These are phyloP conservation scores for Hymenoscyphus fraxineus DNA, from an alignment of 2,329 filamentous ascomycete species.

Conservation along the genomic window DNA sequence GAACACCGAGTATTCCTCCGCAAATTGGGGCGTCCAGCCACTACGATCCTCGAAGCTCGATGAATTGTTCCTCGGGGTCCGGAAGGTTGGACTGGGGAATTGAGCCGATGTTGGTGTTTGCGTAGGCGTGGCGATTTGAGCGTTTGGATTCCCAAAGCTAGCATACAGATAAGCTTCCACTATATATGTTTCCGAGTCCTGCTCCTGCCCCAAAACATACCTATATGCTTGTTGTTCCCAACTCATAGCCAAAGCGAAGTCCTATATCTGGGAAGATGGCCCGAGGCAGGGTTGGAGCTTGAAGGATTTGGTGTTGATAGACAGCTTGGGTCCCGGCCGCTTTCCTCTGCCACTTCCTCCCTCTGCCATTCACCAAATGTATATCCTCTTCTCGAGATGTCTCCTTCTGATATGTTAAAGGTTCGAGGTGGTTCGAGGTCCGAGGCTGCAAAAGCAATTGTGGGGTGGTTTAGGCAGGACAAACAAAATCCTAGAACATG, in stretches of 20 bases:
- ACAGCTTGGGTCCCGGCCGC: slow-evolving; percentile 7
- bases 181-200: neutral
- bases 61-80: slow-evolving; percentile 51
- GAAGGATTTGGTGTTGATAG: slow-evolving; percentile 10
- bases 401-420: slow-evolving; percentile 8
- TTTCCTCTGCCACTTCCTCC: slow-evolving; percentile 21
- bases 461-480: slow-evolving; percentile 15
- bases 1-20: slow-evolving; percentile 63
- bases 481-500: slow-evolving; percentile 21
- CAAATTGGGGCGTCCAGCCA: slow-evolving; percentile 59
- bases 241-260: slow-evolving; percentile 54
- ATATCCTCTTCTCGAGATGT: neutral
- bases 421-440: slow-evolving; percentile 10
- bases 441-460: slow-evolving; percentile 12
- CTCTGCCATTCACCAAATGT: slow-evolving; percentile 13
- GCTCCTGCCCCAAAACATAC: slow-evolving; percentile 36
- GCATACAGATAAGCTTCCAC: slow-evolving; percentile 31
- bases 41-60: slow-evolving; percentile 46
- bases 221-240: slow-evolving; percentile 54
- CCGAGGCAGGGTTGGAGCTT: slow-evolving; percentile 24
- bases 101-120: slow-evolving; percentile 52
- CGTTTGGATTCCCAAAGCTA: slow-evolving; percentile 62
- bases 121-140: slow-evolving; percentile 56
- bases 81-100: slow-evolving; percentile 53
- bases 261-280: slow-evolving; percentile 19